Base-by-base conservation (phyloP, 1,139 yeast genomes). In the Suhomyces coccinellae region DNA sequence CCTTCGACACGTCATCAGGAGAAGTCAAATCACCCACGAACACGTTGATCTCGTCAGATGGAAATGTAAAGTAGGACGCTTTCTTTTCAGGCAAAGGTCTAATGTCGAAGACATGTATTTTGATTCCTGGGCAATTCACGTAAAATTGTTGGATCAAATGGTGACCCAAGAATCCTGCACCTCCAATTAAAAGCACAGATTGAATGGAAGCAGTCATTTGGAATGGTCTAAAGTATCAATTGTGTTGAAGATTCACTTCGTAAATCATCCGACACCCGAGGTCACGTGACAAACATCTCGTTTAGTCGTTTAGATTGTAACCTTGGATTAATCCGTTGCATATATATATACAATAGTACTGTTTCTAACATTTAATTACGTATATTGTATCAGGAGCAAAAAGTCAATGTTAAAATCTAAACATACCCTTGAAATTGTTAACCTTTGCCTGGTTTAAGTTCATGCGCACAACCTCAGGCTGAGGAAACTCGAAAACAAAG, bases 111-210 rank as follows among this genome's bases (percentile, higher is more conserved):
- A 93, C 96, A 57, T 86, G 86, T 50, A 91, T 85, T 42, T 78
- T 67, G 9, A 95, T 89, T 37, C 80, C 71, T n/a, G 95, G 88
- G 27, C 77, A 62, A 40, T 77, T 70, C 46, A 77, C 75, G 69
- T 81, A 78, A 65, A 90, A 91, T 63, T 89, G 95, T 56, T 91
- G 91, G 41, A 93, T 82, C 53, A 95, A 73, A 58, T 93, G 98
- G 39, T 89, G 81, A 2, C 99, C 99, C 29, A 95, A 77, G 57
- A 95, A 95, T 0, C 99, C 99, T 3, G 97, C 75, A 4, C 99
- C 99, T 39, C 99, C 99, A 31, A 93, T 81, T 29, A 93, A 73
- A 33, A 93, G 79, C 4, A 91, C 95, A 1, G 93, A 83, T 27
- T 80, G 68, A 43, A 70, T 56, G 5, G 36, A 14, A 10, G 39